phyloP scores from a whole-genome alignment of 2,329 filamentous ascomycete genomes.

The Cercospora brassicicola region DNA sequence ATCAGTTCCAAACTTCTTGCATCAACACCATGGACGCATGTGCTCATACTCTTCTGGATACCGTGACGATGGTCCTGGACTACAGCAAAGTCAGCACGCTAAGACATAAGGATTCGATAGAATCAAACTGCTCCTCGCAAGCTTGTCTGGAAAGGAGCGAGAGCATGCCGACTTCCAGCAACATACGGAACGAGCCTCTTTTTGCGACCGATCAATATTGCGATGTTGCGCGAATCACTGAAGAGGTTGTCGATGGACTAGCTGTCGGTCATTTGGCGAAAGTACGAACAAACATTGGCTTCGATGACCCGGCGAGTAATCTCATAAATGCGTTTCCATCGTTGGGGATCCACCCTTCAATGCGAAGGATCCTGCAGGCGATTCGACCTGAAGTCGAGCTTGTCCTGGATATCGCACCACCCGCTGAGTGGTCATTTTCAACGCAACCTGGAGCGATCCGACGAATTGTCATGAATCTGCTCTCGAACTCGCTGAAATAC shows the following conservation, averaged over 20 bases:
- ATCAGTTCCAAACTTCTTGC: constrained; percentile 28
- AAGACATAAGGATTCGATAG: constrained; percentile 9
- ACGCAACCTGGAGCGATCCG: constrained; percentile 43
- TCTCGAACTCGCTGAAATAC: constrained; percentile 25
- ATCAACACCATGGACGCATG: constrained; percentile 29
- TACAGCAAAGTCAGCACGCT: constrained; percentile 26
- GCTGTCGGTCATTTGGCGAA: constrained; percentile 21
- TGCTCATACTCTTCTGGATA: constrained; percentile 23
- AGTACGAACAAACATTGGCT: constrained; percentile 20
- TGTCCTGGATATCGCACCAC: constrained; percentile 43
- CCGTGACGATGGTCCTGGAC: constrained; percentile 28
- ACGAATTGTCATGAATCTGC: constrained; percentile 50
- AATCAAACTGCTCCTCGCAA: constrained; percentile 15
- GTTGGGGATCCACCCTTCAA: constrained; percentile 1
- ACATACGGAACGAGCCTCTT: constrained; percentile 16
- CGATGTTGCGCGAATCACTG: constrained; percentile 22
- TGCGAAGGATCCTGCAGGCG: constrained; percentile 23
- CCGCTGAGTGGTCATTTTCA: constrained; percentile 25
- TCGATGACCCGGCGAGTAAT: constrained; percentile 15
- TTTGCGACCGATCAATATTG: constrained; percentile 26
- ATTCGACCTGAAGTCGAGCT: constrained; percentile 31
- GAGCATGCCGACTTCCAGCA: constrained; percentile 17
- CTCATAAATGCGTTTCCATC: constrained; percentile 7
- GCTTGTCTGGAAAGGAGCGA: constrained; percentile 6
- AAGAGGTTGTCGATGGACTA: constrained; percentile 27